Evolutionary conservation across 2,329 filamentous ascomycete species (phyloP), one percentile per base, ranked within the genome.

Genomic region (Trichoderma polysporum): DNA sequence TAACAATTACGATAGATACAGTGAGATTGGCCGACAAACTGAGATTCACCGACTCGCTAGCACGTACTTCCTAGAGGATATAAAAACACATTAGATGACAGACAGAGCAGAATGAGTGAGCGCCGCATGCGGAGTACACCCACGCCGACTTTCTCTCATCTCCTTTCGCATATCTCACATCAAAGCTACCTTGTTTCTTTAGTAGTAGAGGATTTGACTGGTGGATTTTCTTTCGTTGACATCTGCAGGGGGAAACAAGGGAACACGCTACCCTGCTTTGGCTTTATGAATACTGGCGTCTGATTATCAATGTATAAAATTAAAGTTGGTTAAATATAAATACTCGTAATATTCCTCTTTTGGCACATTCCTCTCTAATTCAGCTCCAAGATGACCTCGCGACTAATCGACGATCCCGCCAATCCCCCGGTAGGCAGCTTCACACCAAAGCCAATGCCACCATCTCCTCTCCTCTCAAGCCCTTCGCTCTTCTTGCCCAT

Each of bases 371-470:
- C 17, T 29, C 22, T 13, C 17, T 52, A 58, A 4, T 45, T 31
- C 41, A 65, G 52, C n/a, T 68, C 66, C 19, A 68, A 15, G 6
- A 29, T 19, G 9, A 70, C 27, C 13, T 69, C 66, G 2, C 66
- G 59, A 19, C 49, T 50, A n/a, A 69, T 66, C 29, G 71, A 69
- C 2, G 71, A 72, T 3, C 71, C 71, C 0, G 70, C 70, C 31
- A 72, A 39, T 4, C 71, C 71, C 2, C 68, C 70, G 8, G 31
- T 45, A 25, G 71, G 71, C 41, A 72, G 33, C 39, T 45, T 59
- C 58, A 70, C 68, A 4, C 50, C 56, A 35, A 71, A 68, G 0
- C 49, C 57, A 50, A 66, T 62, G 1, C 47, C 27, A 2, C 54
- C 66, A 39, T 66, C 47, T 0, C 25, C 33, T 25, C 60, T 47